A percentile compares a stretch with the other conserved stretches of the same genome.
Evolutionary conservation across 2,329 filamentous ascomycete genomes (phyloP).

Genomic region (Clarireedia sp.): DNA sequence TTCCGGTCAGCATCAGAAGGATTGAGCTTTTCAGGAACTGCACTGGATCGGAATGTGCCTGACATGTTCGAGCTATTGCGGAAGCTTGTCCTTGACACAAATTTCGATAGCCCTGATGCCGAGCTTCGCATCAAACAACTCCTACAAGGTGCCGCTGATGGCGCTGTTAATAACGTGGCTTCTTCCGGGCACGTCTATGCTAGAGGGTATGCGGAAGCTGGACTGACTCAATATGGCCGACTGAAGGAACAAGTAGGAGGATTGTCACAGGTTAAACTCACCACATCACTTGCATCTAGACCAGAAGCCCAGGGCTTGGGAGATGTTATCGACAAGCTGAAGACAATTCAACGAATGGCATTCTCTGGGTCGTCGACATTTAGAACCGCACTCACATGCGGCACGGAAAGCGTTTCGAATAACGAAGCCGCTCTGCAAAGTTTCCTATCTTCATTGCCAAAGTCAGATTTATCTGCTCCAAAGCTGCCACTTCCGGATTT

Average conservation of each 20-base stretch:
- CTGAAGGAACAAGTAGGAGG: conserved; percentile 80
- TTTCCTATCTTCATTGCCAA: conserved; percentile 60
- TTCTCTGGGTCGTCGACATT: conserved; percentile 60
- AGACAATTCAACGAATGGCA: conserved; percentile 73
- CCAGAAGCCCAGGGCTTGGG: conserved; percentile 60
- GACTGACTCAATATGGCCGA: conserved; percentile 63
- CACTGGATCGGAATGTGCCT: conserved; percentile 80
- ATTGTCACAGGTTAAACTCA: conserved; percentile 81
- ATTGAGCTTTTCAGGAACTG: conserved; percentile 75
- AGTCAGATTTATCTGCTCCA: conserved; percentile 34
- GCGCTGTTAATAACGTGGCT: conserved; percentile 84
- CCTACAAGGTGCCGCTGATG: conserved; percentile 77
- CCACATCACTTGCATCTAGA: conserved; percentile 69
- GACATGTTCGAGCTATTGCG: conserved; percentile 84
- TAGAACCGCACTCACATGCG: conserved; percentile 80
- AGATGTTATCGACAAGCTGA: conserved; percentile 75
- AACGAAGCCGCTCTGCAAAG: conserved; percentile 65
- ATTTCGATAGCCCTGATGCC: conserved; percentile 79
- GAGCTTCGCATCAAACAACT: conserved; percentile 78
- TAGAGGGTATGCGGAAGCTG: conserved; percentile 72
- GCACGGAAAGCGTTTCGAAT: conserved; percentile 57
- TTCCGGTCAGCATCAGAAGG: conserved; percentile 69
- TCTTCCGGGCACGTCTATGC: conserved; percentile 85
- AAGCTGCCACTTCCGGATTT: conserved; percentile 29
- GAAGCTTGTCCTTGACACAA: conserved; percentile 73